phyloP scores from a whole-genome alignment of 139 green algal genomes.

The Coelastrella sp. region DNA sequence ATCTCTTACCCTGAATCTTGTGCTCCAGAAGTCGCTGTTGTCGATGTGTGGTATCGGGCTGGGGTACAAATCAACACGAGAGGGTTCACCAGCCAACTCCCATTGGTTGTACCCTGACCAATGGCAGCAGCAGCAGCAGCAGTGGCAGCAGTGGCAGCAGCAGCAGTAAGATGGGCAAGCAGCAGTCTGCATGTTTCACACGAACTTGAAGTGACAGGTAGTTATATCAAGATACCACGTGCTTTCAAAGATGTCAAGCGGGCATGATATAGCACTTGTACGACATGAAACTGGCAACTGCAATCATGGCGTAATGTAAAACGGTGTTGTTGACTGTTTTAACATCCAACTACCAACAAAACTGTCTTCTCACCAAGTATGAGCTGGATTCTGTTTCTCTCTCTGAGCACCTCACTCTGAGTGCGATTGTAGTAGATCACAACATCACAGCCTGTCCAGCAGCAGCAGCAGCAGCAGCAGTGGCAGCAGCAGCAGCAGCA shows the following conservation, averaged over 20 bases:
- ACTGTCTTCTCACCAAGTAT: constrained; percentile 25
- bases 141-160: background rate
- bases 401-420: constrained; percentile 69
- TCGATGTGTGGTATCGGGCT: constrained; percentile 56
- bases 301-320: no score
- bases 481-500: no score
- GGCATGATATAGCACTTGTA: no score
- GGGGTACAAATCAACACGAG: constrained; percentile 37
- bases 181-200: background rate
- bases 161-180: background rate
- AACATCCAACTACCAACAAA: no score
- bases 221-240: no score
- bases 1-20: constrained; percentile 54
- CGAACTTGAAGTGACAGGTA: background rate
- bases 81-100: constrained; percentile 12
- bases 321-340: no score
- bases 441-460: background rate
- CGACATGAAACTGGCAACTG: no score
- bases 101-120: constrained; percentile 13
- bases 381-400: constrained; percentile 36
- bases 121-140: background rate
- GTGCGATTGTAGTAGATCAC: constrained; percentile 51
- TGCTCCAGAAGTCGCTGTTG: constrained; percentile 67
- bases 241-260: no score
- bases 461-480: background rate